phyloP scores from a whole-genome alignment of 2,329 filamentous ascomycete species.

The Drechmeria coniospora region DNA sequence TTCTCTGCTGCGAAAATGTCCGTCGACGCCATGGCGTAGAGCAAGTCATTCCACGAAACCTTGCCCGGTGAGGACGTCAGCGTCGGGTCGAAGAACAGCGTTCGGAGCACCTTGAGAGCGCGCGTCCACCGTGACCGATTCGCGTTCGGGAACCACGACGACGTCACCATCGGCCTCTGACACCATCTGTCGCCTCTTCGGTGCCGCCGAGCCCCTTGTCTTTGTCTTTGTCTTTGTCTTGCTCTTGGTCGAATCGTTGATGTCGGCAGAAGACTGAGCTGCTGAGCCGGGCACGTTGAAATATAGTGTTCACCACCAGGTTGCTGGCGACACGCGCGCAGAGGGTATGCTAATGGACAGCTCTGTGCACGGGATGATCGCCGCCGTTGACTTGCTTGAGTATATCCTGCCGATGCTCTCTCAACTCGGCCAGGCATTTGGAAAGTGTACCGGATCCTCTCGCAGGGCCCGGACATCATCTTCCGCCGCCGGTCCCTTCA shows the following conservation, averaged over 20 bases:
- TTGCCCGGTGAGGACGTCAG: constrained; percentile 26
- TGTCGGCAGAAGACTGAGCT: neutral
- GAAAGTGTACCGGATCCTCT: constrained; percentile 44
- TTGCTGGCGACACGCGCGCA: constrained; percentile 23
- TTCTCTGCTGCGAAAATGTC: constrained; percentile 37
- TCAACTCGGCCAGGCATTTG: constrained; percentile 23
- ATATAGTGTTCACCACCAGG: constrained; percentile 13
- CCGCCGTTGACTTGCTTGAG: constrained; percentile 22
- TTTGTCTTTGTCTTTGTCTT: constrained; percentile 9
- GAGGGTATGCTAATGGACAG: constrained; percentile 10
- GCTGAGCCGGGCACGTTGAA: constrained; percentile 1
- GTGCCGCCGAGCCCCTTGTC: constrained; percentile 4
- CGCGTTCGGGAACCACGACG: neutral
- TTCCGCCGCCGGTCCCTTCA: constrained; percentile 24
- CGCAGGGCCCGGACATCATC: constrained; percentile 40
- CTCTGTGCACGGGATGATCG: constrained; percentile 10
- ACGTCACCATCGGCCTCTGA: neutral
- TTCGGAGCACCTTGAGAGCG: constrained; percentile 19
- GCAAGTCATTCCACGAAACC: constrained; percentile 35
- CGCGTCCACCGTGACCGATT: constrained; percentile 16
- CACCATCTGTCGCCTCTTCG: neutral
- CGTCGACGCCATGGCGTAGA: constrained; percentile 32
- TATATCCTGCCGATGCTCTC: constrained; percentile 30
- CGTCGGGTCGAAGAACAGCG: constrained; percentile 25
- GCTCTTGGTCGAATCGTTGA: neutral